Conservation (phyloP, 306 rosid species). For the Prunus campanulata region DNA sequence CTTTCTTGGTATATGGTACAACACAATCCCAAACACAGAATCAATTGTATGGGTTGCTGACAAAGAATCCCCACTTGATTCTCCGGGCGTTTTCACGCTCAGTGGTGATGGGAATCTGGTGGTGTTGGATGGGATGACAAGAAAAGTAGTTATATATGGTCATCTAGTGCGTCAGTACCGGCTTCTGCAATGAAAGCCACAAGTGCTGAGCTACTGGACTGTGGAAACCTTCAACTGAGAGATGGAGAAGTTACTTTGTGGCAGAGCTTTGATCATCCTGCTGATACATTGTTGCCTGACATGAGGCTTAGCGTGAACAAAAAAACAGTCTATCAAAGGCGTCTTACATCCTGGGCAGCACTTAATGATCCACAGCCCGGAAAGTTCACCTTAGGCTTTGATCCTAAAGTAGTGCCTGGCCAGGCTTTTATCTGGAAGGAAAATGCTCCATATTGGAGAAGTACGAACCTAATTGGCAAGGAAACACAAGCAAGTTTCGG, state of each 20-base stretch:
- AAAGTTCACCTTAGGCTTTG: not conserved
- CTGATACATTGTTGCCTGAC: constrained; percentile 30
- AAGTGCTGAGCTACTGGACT: not conserved
- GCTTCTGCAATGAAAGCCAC: not conserved
- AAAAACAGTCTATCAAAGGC: not conserved
- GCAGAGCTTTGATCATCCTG: constrained; percentile 54
- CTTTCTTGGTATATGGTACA: not conserved
- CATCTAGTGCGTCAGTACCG: not conserved
- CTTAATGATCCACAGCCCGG: not conserved
- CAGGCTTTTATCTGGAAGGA: not conserved
- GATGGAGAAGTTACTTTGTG: constrained; percentile 10
- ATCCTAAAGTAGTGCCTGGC: not conserved
- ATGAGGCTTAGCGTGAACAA: constrained; percentile 12
- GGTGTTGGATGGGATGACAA: not conserved
- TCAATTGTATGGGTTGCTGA: constrained; percentile 62
- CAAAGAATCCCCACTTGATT: constrained; percentile 40
- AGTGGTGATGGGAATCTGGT: constrained; percentile 19
- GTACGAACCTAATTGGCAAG: too few relatives aligned
- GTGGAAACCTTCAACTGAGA: constrained; percentile 13
- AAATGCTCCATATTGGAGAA: not conserved
- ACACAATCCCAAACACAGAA: not conserved
- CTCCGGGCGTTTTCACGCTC: constrained; percentile 14
- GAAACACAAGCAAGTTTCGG: too few relatives aligned
- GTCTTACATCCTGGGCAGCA: not conserved
- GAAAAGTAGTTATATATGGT: not conserved